Evolutionary conservation across 805 yeast species (phyloP).

Genomic region (Saccharomycopsis javanensis): DNA sequence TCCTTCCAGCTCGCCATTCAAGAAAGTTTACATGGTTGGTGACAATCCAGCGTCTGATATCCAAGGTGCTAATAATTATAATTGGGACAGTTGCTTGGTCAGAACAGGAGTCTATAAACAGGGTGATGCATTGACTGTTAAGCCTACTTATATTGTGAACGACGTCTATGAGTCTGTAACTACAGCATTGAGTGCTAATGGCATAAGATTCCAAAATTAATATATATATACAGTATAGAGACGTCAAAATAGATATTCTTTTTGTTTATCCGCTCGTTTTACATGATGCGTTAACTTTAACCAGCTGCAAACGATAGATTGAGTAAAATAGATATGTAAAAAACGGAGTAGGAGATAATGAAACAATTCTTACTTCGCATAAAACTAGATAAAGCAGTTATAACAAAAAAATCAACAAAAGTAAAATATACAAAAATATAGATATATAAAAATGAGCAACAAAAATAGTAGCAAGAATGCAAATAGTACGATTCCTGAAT

Average conservation of each 20-base stretch:
- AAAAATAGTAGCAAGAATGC: not conserved
- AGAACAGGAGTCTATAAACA: constrained; percentile 81
- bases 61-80: constrained; percentile 74
- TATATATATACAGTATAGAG: not conserved
- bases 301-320: no score
- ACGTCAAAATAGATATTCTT: not conserved
- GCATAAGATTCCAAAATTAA: not conserved
- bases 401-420: no score
- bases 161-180: constrained; percentile 45
- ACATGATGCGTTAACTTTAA: no score
- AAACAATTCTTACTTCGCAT: constrained; percentile 38
- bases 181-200: constrained; percentile 18
- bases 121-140: constrained; percentile 37
- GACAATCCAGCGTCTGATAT: constrained; percentile 95
- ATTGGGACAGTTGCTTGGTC: constrained; percentile 83
- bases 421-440: no score
- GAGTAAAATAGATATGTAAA: not conserved
- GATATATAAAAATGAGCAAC: constrained; percentile 37
- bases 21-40: constrained; percentile 85
- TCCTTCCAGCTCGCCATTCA: constrained; percentile 36
- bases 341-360: not conserved
- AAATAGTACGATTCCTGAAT: not conserved
- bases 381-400: constrained; percentile 40
- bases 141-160: constrained; percentile 42
- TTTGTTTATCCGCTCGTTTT: not conserved